A percentile compares a stretch with the other conserved stretches of the same genome.
phyloP scores from a whole-genome alignment of 192 early-diverging fungal species.

The Coemansia sp. region DNA sequence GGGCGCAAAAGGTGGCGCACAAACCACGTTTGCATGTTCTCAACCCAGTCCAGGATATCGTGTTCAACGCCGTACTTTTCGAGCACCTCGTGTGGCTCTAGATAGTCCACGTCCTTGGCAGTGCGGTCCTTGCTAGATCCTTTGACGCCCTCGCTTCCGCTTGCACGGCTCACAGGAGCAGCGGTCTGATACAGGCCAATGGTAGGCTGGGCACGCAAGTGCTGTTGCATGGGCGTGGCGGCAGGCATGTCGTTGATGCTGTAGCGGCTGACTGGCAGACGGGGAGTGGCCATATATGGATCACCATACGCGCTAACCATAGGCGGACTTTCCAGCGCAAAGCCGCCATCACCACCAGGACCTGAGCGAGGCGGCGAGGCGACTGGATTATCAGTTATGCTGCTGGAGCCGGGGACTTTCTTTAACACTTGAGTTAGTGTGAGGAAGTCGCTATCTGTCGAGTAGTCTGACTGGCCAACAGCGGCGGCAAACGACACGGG shows the following conservation, averaged over 20 bases:
- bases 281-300: conserved; percentile 18
- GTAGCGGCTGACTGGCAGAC: conserved; percentile 28
- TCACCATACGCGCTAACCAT: conserved; percentile 6
- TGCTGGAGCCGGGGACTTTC: conserved; percentile 27
- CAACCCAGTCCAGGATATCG: conserved; percentile 42
- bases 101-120: conserved; percentile 34
- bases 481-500: conserved; percentile 16
- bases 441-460: conserved; percentile 22
- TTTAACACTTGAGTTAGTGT: conserved; percentile 41
- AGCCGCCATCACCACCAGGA: conserved; percentile 3
- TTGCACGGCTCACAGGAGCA: conserved; percentile 25
- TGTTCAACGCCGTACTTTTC: conserved; percentile 38
- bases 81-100: conserved; percentile 50
- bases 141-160: conserved; percentile 26
- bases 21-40: conserved; percentile 55
- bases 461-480: conserved; percentile 11
- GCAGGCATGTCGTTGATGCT: conserved; percentile 25
- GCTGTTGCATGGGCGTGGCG: conserved; percentile 38
- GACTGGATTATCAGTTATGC: conserved; percentile 14
- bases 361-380: conserved; percentile 22
- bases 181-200: conserved; percentile 51
- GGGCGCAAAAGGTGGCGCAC: conserved; percentile 49
- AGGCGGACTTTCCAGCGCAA: conserved; percentile 11
- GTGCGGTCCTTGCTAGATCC: conserved; percentile 32
- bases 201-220: conserved; percentile 40